These are phyloP conservation scores for Suillus ampliporus DNA, from an alignment of 768 basidiomycete genomes.

Conservation along the genomic window DNA sequence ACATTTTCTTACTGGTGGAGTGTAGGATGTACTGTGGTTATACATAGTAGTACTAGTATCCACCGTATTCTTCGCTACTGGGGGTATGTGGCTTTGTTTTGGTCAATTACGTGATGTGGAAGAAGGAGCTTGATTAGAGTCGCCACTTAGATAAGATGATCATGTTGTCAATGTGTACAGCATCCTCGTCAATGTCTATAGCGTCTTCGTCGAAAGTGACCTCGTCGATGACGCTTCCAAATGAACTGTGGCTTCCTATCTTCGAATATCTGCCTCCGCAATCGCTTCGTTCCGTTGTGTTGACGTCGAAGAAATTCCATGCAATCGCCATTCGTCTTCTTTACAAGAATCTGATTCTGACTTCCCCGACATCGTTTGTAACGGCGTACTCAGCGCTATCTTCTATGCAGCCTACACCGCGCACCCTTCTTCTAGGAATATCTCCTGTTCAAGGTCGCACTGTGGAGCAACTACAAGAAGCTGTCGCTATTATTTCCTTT, in stretches of 20 bases:
- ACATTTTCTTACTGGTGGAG: too few species aligned
- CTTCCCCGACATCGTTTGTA: conserved; percentile 33
- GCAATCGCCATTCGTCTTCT: conserved; percentile 35
- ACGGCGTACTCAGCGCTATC: conserved; percentile 21
- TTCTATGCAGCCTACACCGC: conserved; percentile 16
- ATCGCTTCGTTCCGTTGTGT: conserved; percentile 40
- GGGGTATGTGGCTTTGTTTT: too few species aligned
- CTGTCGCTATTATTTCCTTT: conserved; percentile 25
- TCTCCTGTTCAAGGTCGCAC: conserved; percentile 27
- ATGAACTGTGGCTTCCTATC: conserved; percentile 45
- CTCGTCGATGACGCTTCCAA: conserved; percentile 31
- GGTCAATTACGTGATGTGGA: too few species aligned
- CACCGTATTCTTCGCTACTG: too few species aligned
- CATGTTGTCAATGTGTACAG: too few species aligned
- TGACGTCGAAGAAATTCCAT: conserved; percentile 38
- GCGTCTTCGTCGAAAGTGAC: neutral
- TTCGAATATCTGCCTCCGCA: conserved; percentile 38
- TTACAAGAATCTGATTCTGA: conserved; percentile 43
- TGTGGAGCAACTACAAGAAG: conserved; percentile 35
- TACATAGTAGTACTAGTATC: too few species aligned
- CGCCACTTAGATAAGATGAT: too few species aligned
- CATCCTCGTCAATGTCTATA: neutral
- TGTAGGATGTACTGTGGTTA: too few species aligned
- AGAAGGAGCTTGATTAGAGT: neutral
- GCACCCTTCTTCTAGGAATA: conserved; percentile 32